phyloP scores from a whole-genome alignment of 352 stramenopile species.

The Pythium vanterpoolii region DNA sequence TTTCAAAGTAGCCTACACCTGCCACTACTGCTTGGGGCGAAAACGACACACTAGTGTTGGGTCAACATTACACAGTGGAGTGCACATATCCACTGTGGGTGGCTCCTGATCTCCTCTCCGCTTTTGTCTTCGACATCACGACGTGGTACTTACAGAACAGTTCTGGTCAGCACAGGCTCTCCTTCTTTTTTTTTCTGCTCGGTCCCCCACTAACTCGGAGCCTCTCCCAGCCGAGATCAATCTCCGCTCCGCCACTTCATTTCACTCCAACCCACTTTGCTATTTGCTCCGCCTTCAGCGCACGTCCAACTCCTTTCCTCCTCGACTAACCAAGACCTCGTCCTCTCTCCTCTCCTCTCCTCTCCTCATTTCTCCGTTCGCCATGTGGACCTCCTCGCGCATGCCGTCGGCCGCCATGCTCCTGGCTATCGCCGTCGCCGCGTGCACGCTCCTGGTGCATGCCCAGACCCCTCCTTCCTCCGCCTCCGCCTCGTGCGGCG shows the following conservation, averaged over 20 bases:
- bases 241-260: not conserved
- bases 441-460: slow-evolving; percentile 8
- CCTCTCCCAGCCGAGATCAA: not conserved
- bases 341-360: not conserved
- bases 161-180: too few relatives aligned
- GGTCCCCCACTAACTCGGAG: not conserved
- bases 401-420: slow-evolving; percentile 6
- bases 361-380: not conserved
- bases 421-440: not conserved
- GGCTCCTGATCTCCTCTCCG: too few relatives aligned
- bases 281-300: slow-evolving; percentile 14
- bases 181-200: not conserved
- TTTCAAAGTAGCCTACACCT: too few relatives aligned
- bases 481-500: not conserved
- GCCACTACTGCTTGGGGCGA: not conserved
- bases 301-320: slow-evolving; percentile 3
- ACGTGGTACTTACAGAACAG: too few relatives aligned
- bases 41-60: too few relatives aligned
- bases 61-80: too few relatives aligned
- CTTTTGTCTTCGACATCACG: too few relatives aligned
- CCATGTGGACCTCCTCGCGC: slow-evolving; percentile 14
- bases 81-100: slow-evolving; percentile 5
- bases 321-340: not conserved
- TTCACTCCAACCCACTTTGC: slow-evolving; percentile 1
- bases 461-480: slow-evolving; percentile 1